Percentiles rank a stretch among this genome's conserved stretches.
phyloP scores from a whole-genome alignment of 305 asterid genomes.

The Stenogyne calaminthoides region DNA sequence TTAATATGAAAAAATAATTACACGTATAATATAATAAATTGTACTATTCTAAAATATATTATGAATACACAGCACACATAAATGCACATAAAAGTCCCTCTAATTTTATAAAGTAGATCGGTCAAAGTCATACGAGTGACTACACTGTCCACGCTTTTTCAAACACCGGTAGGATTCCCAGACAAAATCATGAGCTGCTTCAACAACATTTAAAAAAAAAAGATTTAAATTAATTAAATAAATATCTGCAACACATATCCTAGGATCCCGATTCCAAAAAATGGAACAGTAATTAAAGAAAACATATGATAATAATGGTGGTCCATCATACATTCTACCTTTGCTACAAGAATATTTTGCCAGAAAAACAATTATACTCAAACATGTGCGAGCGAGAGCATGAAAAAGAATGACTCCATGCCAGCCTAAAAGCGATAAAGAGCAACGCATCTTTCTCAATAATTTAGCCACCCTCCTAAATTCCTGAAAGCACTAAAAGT shows the following conservation, averaged over 20 bases:
- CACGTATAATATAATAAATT: no score
- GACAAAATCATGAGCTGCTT: conserved; percentile 18
- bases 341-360: neutral
- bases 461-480: conserved; percentile 19
- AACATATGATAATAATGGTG: conserved; percentile 18
- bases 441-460: conserved; percentile 25
- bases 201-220: neutral
- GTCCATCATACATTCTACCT: conserved; percentile 18
- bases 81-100: no score
- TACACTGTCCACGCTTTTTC: no score
- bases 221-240: neutral
- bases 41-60: no score
- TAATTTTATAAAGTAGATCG: no score
- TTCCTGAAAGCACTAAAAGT: conserved; percentile 1
- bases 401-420: conserved; percentile 3
- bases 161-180: no score
- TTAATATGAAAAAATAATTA: no score
- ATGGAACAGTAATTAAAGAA: conserved; percentile 20
- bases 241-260: neutral
- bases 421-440: conserved; percentile 37
- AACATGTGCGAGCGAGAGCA: conserved; percentile 32
- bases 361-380: conserved; percentile 16
- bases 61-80: no score
- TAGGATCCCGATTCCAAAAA: conserved; percentile 28
- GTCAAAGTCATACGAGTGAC: no score